Conservation (phyloP, 768 basidiomycete species). For the Stropharia rugosoannulata region DNA sequence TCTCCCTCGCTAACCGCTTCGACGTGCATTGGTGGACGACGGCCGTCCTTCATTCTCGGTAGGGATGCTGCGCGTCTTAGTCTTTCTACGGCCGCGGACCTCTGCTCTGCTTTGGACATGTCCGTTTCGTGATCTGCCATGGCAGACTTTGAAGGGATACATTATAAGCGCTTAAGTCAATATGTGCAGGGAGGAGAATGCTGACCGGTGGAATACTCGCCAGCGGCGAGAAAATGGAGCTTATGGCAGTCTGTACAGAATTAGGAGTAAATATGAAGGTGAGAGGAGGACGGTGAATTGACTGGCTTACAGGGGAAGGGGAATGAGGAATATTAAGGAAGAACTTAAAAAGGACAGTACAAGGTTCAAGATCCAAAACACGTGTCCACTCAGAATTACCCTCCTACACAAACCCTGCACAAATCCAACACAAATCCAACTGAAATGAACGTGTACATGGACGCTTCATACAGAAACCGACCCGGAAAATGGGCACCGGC, state of each 20-base stretch:
- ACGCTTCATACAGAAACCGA: neutral
- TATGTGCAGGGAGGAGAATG: constrained; percentile 1
- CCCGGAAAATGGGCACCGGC: constrained; percentile 2
- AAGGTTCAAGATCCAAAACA: constrained; percentile 21
- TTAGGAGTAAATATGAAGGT: constrained; percentile 5
- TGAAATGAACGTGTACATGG: constrained; percentile 5
- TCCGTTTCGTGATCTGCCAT: constrained; percentile 50
- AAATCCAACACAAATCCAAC: neutral
- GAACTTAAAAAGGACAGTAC: constrained; percentile 7
- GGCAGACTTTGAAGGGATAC: constrained; percentile 12
- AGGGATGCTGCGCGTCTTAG: constrained; percentile 90
- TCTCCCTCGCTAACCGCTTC: constrained; percentile 85
- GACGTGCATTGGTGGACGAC: constrained; percentile 83
- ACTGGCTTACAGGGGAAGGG: constrained; percentile 11
- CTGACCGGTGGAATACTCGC: constrained; percentile 18
- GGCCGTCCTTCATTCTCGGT: constrained; percentile 88
- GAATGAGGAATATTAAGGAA: constrained; percentile 16
- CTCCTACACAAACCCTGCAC: constrained; percentile 18
- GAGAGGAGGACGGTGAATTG: constrained; percentile 3
- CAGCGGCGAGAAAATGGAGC: constrained; percentile 9
- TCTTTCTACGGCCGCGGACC: constrained; percentile 85
- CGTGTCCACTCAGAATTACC: constrained; percentile 31
- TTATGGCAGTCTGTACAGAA: constrained; percentile 6
- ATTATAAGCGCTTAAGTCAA: constrained; percentile 14
- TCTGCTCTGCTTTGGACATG: constrained; percentile 64